phyloP scores from a whole-genome alignment of 2,329 filamentous ascomycete genomes.

The Polychaeton citri region DNA sequence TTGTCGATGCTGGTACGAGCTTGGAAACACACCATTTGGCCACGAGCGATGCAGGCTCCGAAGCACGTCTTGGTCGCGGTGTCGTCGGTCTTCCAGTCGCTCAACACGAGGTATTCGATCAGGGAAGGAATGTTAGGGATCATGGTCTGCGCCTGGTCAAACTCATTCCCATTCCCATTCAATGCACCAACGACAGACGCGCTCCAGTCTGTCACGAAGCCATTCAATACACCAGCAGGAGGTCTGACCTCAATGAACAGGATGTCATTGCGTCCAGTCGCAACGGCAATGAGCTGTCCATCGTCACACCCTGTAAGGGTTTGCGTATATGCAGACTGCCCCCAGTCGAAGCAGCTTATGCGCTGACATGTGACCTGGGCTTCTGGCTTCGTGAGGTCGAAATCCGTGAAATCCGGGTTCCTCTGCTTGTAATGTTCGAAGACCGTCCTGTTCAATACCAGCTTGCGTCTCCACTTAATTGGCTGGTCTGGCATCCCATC shows the following conservation, averaged over 20 bases:
- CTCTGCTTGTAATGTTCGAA: constrained; percentile 23
- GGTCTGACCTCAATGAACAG: constrained; percentile 24
- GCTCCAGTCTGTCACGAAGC: constrained; percentile 6
- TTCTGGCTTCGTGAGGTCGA: background rate
- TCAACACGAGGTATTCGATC: background rate
- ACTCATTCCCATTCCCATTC: background rate
- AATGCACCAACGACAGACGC: constrained; percentile 1
- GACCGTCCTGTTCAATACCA: constrained; percentile 40
- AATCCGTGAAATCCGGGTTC: background rate
- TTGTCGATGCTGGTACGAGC: background rate
- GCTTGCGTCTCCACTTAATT: constrained; percentile 37
- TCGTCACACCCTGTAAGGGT: background rate
- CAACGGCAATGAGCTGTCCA: constrained; percentile 24
- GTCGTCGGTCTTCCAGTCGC: background rate
- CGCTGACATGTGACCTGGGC: background rate
- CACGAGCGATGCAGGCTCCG: background rate
- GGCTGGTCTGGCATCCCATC: constrained; percentile 27
- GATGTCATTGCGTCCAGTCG: constrained; percentile 30
- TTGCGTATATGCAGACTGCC: background rate
- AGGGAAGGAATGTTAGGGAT: background rate
- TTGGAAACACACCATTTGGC: background rate
- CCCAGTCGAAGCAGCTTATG: background rate
- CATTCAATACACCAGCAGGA: constrained; percentile 19
- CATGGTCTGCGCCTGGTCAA: background rate
- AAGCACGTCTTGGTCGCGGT: background rate